phyloP scores from a whole-genome alignment of 2,329 filamentous ascomycete genomes.

The Dactylella cylindrospora region DNA sequence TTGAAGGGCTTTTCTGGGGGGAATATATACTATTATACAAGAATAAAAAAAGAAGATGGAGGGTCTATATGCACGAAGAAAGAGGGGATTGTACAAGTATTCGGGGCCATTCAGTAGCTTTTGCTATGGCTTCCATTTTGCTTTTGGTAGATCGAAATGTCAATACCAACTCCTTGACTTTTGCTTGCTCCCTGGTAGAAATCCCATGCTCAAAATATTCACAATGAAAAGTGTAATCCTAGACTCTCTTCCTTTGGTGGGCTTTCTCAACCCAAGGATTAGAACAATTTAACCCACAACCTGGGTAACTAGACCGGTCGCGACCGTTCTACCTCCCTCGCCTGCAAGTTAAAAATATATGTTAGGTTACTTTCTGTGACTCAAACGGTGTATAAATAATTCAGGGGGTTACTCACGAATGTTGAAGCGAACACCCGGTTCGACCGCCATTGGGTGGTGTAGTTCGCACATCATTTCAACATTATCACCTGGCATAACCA shows the following conservation, averaged over 20 bases:
- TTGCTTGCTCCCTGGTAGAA: background rate
- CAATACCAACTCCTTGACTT: background rate
- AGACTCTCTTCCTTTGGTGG: background rate
- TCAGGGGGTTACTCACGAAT: conserved; percentile 88
- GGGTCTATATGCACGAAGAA: conserved; percentile 38
- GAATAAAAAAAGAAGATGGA: conserved; percentile 15
- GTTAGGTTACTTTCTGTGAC: conserved; percentile 23
- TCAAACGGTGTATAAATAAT: conserved; percentile 45
- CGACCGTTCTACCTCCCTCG: conserved; percentile 62
- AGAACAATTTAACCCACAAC: conserved; percentile 58
- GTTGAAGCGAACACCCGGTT: conserved; percentile 94
- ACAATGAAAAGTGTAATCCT: conserved; percentile 20
- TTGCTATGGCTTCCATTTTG: no score
- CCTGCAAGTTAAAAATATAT: conserved; percentile 13
- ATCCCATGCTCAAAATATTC: conserved; percentile 16
- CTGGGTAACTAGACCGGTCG: conserved; percentile 78
- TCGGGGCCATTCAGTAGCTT: no score
- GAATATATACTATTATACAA: conserved; percentile 39
- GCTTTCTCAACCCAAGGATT: background rate
- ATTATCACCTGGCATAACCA: conserved; percentile 98
- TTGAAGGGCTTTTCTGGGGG: conserved; percentile 23
- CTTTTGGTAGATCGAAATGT: conserved; percentile 1
- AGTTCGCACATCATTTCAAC: conserved; percentile 93
- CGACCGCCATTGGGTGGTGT: conserved; percentile 80
- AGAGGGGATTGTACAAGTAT: no score